Base-by-base conservation (phyloP, 371 early-diverging fungal genomes). In the Mortierella sp. region DNA sequence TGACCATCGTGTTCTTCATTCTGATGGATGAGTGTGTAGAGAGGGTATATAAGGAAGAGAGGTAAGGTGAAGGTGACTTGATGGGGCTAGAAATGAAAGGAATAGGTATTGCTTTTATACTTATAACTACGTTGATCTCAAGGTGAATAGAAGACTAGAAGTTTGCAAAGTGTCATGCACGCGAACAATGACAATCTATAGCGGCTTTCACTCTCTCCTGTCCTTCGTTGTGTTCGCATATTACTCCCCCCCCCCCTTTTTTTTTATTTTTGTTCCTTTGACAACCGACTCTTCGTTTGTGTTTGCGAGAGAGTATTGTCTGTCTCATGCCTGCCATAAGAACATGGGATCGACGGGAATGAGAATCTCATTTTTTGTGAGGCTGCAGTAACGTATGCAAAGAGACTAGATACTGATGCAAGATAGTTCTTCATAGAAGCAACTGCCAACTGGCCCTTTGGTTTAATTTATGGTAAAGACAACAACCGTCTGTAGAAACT, bases 1-100 rank as follows among this genome's bases (percentile, higher is more conserved):
- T 74, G 41, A 79, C 31, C 63, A 74, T 29, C 9, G 68, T 41
- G 71, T 52, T 68, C 68, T 78, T 78, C 79, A 78, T 78, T n/a
- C 19, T 70, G 65, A 55, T 24, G n/a, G n/a, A 48, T 47, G 44
- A 14, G 39, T 48, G 14, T 44, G 14, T 19, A 47, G 31, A 29
- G 55, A 41, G 19, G 68, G 65, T 31, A 63, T 45, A 65, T 40
- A 24, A 43, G 52, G 31, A n/a, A 34, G 40, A 47, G 58, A 53
- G 39, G 58, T 75, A 64, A 6, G 37, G 16, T 43, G 72, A 45
- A 37, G 48, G n/a, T 6, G 50, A 65, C 52, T 45, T 47, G 40
- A 64, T 45, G 48, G 39, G 50, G n/a, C n/a, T 40, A 64, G 16
- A 10, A 41, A 24, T 40, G 24, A 4, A 22, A 19, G 31, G 55